A percentile compares a stretch with the other conserved stretches of the same genome.
Conservation (phyloP, 2,329 filamentous ascomycete genomes). For the Bertia moriformis region DNA sequence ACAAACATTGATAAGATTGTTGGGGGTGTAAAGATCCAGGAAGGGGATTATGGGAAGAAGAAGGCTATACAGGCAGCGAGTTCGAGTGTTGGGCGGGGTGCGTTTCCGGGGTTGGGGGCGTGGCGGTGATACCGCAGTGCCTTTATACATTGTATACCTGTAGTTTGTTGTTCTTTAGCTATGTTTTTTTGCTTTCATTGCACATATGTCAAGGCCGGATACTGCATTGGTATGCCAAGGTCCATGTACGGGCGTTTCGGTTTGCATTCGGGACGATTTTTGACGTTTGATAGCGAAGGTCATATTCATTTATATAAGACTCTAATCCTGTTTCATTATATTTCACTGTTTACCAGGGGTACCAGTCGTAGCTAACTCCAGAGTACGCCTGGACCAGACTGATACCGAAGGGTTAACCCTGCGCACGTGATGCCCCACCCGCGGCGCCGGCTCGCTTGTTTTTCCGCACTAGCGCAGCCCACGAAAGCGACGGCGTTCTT, state of each 20-base stretch:
- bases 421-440: neutral
- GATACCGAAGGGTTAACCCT: neutral
- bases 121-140: neutral
- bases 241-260: neutral
- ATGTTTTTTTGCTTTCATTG: neutral
- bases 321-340: neutral
- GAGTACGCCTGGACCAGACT: no score
- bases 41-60: constrained; percentile 12
- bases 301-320: neutral
- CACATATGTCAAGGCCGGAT: neutral
- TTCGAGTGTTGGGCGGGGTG: neutral
- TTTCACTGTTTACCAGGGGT: no score
- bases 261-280: neutral
- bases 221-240: neutral
- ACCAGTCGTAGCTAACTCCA: no score
- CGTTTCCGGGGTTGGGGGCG: neutral
- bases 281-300: neutral
- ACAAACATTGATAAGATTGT: constrained; percentile 81
- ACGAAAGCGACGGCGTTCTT: neutral
- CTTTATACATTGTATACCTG: no score
- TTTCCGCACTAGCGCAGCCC: constrained; percentile 1
- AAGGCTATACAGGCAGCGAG: constrained; percentile 1
- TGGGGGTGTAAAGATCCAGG: constrained; percentile 65
- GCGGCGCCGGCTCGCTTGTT: neutral
- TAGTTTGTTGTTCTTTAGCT: no score